Evolutionary conservation across 1,284 basidiomycete genomes (phyloP).

Genomic region (Boletus hoseneyae): DNA sequence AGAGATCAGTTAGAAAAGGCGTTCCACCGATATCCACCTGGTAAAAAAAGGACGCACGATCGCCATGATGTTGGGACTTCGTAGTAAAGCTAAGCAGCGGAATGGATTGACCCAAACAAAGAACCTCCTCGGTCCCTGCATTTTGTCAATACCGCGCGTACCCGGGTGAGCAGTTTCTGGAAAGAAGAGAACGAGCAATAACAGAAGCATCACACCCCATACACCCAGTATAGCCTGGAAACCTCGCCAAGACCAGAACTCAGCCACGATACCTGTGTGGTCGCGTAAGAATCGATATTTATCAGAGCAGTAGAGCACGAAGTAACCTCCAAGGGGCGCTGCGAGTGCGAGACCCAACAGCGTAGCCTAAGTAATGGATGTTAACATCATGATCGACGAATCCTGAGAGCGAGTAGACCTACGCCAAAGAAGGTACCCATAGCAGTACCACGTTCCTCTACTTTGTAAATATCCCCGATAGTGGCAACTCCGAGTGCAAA

Average conservation of each 20-base stretch:
- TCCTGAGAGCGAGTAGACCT: slow-evolving; percentile 10
- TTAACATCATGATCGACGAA: neutral
- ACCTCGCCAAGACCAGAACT: slow-evolving; percentile 67
- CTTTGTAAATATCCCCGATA: slow-evolving; percentile 47
- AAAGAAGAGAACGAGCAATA: slow-evolving; percentile 48
- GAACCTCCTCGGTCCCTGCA: slow-evolving; percentile 33
- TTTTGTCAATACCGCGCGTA: slow-evolving; percentile 43
- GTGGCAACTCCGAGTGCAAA: slow-evolving; percentile 46
- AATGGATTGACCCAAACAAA: slow-evolving; percentile 61
- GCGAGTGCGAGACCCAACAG: slow-evolving; percentile 46
- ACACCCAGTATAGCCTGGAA: slow-evolving; percentile 56
- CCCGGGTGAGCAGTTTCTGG: slow-evolving; percentile 70
- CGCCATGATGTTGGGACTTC: slow-evolving; percentile 55
- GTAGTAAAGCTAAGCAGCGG: slow-evolving; percentile 46
- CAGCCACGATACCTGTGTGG: slow-evolving; percentile 39
- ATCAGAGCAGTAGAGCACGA: neutral
- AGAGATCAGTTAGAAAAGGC: neutral
- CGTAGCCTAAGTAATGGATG: slow-evolving; percentile 32
- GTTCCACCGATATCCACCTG: neutral
- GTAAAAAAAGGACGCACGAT: slow-evolving; percentile 42
- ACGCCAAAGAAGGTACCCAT: slow-evolving; percentile 47
- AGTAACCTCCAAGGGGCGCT: slow-evolving; percentile 43
- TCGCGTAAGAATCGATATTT: neutral
- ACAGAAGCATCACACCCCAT: slow-evolving; percentile 42
- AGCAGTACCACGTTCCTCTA: slow-evolving; percentile 45